A percentile compares a stretch with the other conserved stretches of the same genome.
Evolutionary conservation across 495 filamentous ascomycete genomes (phyloP).

Genomic region (Durotheca rogersii): DNA sequence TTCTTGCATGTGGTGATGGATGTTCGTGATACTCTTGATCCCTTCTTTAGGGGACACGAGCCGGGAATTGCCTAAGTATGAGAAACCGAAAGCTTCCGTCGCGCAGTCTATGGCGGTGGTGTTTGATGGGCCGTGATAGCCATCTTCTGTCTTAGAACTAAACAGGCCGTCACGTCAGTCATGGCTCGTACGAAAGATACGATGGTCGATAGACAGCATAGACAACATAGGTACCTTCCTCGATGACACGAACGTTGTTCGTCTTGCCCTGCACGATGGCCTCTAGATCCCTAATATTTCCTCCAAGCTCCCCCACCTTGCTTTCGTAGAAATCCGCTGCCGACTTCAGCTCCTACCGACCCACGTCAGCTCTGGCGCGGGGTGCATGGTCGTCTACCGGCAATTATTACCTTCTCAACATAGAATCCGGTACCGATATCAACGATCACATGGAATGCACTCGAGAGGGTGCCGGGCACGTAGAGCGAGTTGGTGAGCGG

Average conservation of each 20-base stretch:
- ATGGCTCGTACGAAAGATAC: background rate
- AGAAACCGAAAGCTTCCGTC: conserved; percentile 14
- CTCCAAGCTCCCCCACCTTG: conserved; percentile 78
- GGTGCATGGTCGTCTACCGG: background rate
- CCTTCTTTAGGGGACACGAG: conserved; percentile 14
- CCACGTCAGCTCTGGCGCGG: conserved; percentile 2
- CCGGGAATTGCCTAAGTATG: conserved; percentile 2
- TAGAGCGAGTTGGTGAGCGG: conserved; percentile 92
- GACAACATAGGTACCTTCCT: conserved; percentile 66
- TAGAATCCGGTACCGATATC: conserved; percentile 97
- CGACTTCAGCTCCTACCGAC: conserved; percentile 60
- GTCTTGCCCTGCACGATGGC: conserved; percentile 82
- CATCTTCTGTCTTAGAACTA: conserved; percentile 63
- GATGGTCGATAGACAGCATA: background rate
- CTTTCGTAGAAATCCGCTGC: conserved; percentile 80
- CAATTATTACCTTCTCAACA: conserved; percentile 75
- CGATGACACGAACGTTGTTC: conserved; percentile 78
- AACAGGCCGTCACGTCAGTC: conserved; percentile 4
- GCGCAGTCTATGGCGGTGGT: conserved; percentile 22
- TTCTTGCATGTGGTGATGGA: conserved; percentile 33
- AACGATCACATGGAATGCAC: conserved; percentile 79
- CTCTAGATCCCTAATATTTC: conserved; percentile 82
- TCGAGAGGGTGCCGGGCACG: conserved; percentile 77
- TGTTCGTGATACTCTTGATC: conserved; percentile 23
- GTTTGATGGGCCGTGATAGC: conserved; percentile 29